Conservation (phyloP, 345 rosid species). For the Brassica juncea region DNA sequence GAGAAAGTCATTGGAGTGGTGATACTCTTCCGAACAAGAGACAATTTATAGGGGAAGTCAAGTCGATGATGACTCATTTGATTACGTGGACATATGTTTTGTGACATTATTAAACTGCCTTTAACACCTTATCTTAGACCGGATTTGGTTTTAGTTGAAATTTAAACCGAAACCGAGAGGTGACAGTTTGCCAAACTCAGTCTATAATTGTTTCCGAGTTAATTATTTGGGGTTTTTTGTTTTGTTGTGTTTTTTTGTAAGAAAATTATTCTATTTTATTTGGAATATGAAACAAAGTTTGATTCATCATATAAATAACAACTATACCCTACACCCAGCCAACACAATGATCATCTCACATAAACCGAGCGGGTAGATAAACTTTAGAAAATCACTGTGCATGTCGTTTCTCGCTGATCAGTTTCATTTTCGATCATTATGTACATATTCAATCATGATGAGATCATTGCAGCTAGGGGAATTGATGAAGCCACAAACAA, state of each 20-base stretch:
- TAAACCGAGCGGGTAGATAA: too few relatives aligned
- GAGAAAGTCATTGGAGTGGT: conserved; percentile 9
- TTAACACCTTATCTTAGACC: conserved; percentile 1
- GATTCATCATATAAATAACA: background rate
- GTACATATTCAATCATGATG: background rate
- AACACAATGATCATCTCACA: background rate
- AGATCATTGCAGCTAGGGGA: background rate
- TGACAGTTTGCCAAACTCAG: background rate
- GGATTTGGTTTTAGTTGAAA: background rate
- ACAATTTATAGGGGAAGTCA: conserved; percentile 28
- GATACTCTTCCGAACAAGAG: background rate
- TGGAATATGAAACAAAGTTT: background rate
- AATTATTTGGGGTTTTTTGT: too few relatives aligned
- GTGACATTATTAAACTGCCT: conserved; percentile 3
- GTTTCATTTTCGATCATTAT: background rate
- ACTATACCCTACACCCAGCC: background rate
- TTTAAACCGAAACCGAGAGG: background rate
- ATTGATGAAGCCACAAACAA: background rate
- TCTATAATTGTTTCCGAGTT: background rate
- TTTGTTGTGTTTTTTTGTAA: too few relatives aligned
- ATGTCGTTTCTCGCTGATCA: background rate
- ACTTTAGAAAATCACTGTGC: background rate
- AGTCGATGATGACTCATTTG: conserved; percentile 14
- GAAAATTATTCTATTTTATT: too few relatives aligned
- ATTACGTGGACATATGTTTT: conserved; percentile 27